These are phyloP conservation scores for Xanthoconium stramineum DNA, from an alignment of 768 basidiomycete species.

Conservation along the genomic window DNA sequence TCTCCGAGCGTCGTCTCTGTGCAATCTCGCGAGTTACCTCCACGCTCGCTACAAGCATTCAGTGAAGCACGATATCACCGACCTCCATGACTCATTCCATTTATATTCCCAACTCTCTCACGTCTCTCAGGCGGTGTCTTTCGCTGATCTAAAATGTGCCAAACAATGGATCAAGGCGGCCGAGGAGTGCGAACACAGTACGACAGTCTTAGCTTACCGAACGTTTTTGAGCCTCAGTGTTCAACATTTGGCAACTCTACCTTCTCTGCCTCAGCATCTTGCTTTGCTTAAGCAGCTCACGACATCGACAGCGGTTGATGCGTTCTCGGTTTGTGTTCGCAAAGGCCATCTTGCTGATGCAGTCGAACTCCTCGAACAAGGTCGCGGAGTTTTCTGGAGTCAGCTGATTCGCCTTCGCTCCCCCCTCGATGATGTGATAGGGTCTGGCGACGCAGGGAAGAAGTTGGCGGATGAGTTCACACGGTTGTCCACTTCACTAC, in stretches of 20 bases:
- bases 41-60: neutral
- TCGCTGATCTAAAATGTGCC: neutral
- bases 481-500: neutral
- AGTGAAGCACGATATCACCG: no score
- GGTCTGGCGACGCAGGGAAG: neutral
- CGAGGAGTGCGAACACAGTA: neutral
- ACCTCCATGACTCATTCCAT: neutral
- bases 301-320: slow-evolving; percentile 5
- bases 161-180: neutral
- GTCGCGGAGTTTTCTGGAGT: slow-evolving; percentile 21
- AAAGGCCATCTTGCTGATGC: slow-evolving; percentile 8
- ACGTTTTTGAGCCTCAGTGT: slow-evolving; percentile 1
- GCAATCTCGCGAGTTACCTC: neutral
- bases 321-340: slow-evolving; percentile 12
- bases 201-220: slow-evolving; percentile 7
- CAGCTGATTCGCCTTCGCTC: slow-evolving; percentile 18
- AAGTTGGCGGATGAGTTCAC: neutral
- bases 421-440: slow-evolving; percentile 2
- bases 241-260: slow-evolving; percentile 1
- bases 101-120: neutral
- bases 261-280: slow-evolving; percentile 1
- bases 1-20: neutral
- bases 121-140: neutral
- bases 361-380: slow-evolving; percentile 33
- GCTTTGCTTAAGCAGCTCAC: neutral